A percentile compares a stretch with the other conserved stretches of the same genome.
These are phyloP conservation scores for Aciculosporium take DNA, from an alignment of 2,329 filamentous ascomycete species.

Conservation along the genomic window DNA sequence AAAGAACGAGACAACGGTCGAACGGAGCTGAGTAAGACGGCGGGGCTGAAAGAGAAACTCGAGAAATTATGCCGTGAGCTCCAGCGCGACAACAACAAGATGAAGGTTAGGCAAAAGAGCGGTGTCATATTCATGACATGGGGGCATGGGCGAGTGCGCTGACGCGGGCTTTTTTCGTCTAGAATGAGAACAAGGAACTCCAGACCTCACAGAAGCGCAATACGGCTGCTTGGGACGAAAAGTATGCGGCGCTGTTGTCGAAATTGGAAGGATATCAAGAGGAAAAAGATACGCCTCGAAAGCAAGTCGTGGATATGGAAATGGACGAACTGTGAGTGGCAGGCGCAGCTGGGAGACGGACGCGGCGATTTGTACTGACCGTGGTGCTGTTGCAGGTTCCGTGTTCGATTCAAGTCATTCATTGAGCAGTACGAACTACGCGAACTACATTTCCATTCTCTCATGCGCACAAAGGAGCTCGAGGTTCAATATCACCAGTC, in stretches of 20 bases:
- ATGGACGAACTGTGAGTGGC: conserved; percentile 67
- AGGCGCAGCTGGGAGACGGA: conserved; percentile 7
- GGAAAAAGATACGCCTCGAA: conserved; percentile 70
- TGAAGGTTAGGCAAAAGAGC: conserved; percentile 52
- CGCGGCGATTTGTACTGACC: conserved; percentile 5
- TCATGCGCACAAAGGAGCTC: conserved; percentile 86
- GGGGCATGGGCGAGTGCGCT: conserved; percentile 9
- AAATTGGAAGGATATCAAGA: conserved; percentile 83
- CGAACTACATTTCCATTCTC: conserved; percentile 83
- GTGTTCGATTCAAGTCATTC: conserved; percentile 81
- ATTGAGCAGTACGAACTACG: conserved; percentile 94
- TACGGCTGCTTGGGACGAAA: conserved; percentile 69
- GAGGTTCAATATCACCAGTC: conserved; percentile 88
- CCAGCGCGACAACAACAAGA: conserved; percentile 93
- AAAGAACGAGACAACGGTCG: conserved; percentile 90
- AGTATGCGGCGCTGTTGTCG: conserved; percentile 63
- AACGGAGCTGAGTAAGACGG: conserved; percentile 79
- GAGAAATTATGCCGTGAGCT: conserved; percentile 92
- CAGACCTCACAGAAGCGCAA: conserved; percentile 76
- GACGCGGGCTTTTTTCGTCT: conserved; percentile 9
- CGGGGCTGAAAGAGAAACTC: conserved; percentile 84
- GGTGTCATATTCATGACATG: neutral
- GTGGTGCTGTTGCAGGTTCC: conserved; percentile 43
- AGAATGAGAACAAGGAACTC: conserved; percentile 88
- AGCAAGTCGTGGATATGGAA: conserved; percentile 70